These are phyloP conservation scores for Phycomyces blakesleeanus DNA, from an alignment of 192 early-diverging fungal species.

Conservation along the genomic window DNA sequence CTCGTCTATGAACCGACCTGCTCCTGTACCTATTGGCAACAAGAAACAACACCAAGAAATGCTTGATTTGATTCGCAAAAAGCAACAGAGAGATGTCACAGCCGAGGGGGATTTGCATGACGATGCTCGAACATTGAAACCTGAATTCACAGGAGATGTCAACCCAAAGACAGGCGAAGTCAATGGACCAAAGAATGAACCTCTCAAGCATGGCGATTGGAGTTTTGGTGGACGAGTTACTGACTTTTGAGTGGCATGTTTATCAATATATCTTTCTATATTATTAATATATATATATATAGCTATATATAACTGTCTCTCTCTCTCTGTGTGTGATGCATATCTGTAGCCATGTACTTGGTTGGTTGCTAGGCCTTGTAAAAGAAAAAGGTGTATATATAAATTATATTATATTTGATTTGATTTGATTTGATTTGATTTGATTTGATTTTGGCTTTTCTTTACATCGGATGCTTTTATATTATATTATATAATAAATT, in stretches of 20 bases:
- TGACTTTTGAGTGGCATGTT: too few species aligned
- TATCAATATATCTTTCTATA: too few species aligned
- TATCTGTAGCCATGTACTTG: too few species aligned
- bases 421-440: too few species aligned
- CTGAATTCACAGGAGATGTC: conserved; percentile 69
- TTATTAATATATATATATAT: conserved; percentile 15
- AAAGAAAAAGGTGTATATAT: too few species aligned
- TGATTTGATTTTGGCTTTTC: too few species aligned
- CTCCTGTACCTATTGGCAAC: conserved; percentile 69
- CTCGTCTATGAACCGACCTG: conserved; percentile 40
- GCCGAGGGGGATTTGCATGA: conserved; percentile 36
- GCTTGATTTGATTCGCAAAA: conserved; percentile 60
- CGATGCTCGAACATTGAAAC: conserved; percentile 42
- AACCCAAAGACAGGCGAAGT: conserved; percentile 79
- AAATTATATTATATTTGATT: too few species aligned
- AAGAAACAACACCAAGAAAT: conserved; percentile 68
- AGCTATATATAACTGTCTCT: not conserved
- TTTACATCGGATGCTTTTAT: conserved; percentile 2
- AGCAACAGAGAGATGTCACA: conserved; percentile 19
- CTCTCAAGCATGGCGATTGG: conserved; percentile 83
- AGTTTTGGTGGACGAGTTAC: conserved; percentile 59
- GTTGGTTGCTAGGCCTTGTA: too few species aligned
- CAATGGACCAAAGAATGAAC: conserved; percentile 78
- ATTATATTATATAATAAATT: too few species aligned
- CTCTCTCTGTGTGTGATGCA: too few species aligned